phyloP scores from a whole-genome alignment of 2,329 filamentous ascomycete species.

The Tolypocladium inflatum region DNA sequence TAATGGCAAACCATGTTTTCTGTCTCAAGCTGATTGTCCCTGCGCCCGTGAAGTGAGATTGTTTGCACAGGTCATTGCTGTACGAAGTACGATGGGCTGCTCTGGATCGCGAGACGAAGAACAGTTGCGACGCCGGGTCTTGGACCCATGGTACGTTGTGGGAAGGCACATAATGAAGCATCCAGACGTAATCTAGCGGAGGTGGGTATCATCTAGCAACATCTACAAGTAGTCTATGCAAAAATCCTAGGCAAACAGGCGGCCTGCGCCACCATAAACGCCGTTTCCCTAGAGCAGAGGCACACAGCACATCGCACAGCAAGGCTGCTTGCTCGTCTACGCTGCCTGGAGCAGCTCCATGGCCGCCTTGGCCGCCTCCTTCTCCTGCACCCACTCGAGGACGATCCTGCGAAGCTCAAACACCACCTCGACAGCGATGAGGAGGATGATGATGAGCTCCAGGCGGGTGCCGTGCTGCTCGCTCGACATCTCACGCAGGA shows the following conservation, averaged over 20 bases:
- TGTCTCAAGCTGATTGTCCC: constrained; percentile 1
- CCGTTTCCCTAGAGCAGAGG: not conserved
- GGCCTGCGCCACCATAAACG: not conserved
- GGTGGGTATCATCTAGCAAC: not conserved
- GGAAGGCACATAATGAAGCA: not conserved
- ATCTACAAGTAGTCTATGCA: not conserved
- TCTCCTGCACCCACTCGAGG: constrained; percentile 42
- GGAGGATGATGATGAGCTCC: constrained; percentile 90
- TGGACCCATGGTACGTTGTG: too few relatives aligned
- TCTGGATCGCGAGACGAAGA: not conserved
- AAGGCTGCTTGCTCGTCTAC: not conserved
- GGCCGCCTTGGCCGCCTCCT: not conserved
- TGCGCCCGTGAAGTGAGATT: not conserved
- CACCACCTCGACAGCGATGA: constrained; percentile 86
- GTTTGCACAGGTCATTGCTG: not conserved
- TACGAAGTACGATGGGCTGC: not conserved
- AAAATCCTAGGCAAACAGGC: not conserved
- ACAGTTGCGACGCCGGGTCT: not conserved
- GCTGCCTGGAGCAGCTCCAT: not conserved
- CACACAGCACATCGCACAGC: not conserved
- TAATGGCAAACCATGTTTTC: constrained; percentile 1
- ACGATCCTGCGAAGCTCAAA: constrained; percentile 74
- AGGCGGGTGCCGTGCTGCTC: constrained; percentile 82
- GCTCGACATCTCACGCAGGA: constrained; percentile 77
- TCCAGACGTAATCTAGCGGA: not conserved